Conservation (phyloP, 441 rosid species). For the Jatropha podagrica region DNA sequence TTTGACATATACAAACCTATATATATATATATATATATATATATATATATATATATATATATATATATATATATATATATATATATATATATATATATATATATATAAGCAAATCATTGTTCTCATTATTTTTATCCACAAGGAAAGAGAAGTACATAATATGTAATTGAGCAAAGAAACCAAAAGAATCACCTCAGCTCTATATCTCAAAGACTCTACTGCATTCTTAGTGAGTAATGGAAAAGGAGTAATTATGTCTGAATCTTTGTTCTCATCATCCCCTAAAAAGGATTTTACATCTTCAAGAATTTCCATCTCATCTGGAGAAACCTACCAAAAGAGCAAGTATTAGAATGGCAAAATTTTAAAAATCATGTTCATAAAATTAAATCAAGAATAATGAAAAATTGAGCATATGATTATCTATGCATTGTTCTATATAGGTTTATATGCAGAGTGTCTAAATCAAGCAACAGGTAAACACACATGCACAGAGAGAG, state of each 20-base stretch:
- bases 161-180: background rate
- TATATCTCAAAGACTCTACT: constrained; percentile 84
- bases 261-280: constrained; percentile 52
- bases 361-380: background rate
- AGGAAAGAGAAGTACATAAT: background rate
- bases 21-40: too few relatives aligned
- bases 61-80: too few relatives aligned
- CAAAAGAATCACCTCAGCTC: constrained; percentile 74
- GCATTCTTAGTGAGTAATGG: constrained; percentile 78
- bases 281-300: constrained; percentile 70
- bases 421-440: background rate
- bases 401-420: background rate
- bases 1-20: too few relatives aligned
- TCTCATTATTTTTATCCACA: background rate
- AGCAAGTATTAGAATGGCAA: constrained; percentile 20
- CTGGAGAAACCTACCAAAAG: constrained; percentile 64
- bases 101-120: background rate
- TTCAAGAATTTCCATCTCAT: constrained; percentile 82
- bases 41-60: too few relatives aligned
- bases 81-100: background rate
- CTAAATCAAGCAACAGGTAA: background rate
- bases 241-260: constrained; percentile 54
- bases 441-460: background rate
- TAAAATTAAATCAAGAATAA: background rate
- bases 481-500: too few relatives aligned